Evolutionary conservation across 768 basidiomycete species (phyloP).

Genomic region (Leccinellum albellum): DNA sequence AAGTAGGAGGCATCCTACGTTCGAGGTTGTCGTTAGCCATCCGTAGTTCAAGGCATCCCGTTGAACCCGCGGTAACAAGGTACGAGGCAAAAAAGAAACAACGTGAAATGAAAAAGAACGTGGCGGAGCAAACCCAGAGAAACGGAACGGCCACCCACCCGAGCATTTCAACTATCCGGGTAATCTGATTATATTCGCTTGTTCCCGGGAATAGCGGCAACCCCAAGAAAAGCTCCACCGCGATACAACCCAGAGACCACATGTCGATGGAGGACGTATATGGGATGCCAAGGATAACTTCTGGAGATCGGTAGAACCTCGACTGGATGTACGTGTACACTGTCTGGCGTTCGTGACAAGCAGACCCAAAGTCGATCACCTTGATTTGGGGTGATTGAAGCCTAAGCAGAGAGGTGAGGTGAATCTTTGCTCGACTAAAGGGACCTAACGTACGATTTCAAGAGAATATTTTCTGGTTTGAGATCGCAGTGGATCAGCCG

Average conservation of each 20-base stretch:
- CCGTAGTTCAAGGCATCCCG: neutral
- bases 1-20: conserved; percentile 77
- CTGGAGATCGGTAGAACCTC: conserved; percentile 96
- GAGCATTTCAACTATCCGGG: conserved; percentile 96
- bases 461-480: conserved; percentile 96
- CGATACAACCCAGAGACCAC: conserved; percentile 99
- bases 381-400: conserved; percentile 98
- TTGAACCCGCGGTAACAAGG: neutral
- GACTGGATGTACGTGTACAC: conserved; percentile 99
- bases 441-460: conserved; percentile 71
- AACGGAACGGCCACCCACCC: conserved; percentile 56
- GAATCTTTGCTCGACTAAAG: neutral
- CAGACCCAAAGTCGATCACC: conserved; percentile 98
- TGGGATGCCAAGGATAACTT: conserved; percentile 91
- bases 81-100: neutral
- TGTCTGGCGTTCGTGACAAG: conserved; percentile 98
- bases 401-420: conserved; percentile 36
- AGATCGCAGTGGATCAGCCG: conserved; percentile 97
- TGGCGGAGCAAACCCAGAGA: neutral
- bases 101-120: neutral
- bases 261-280: conserved; percentile 97
- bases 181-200: conserved; percentile 98
- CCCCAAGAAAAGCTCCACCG: conserved; percentile 95
- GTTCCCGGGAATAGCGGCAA: conserved; percentile 97
- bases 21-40: conserved; percentile 1